Percentiles rank a stretch among this genome's conserved stretches.
phyloP scores from a whole-genome alignment of 2,329 filamentous ascomycete genomes.

The Colletotrichum caudatum region DNA sequence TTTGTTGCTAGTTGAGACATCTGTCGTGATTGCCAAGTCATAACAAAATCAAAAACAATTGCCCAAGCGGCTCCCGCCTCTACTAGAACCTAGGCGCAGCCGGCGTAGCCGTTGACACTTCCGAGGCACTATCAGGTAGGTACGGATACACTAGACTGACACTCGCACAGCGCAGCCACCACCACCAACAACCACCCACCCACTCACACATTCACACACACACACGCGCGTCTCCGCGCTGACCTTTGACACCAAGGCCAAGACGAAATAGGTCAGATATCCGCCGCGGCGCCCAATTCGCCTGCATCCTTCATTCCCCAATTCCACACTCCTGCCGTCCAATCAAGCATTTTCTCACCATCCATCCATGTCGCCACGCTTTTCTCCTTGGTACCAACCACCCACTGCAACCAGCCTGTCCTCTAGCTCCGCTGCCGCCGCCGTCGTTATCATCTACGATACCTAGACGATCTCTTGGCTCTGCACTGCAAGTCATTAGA shows the following conservation, averaged over 20 bases:
- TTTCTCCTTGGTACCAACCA: background rate
- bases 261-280: conserved; percentile 38
- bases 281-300: conserved; percentile 15
- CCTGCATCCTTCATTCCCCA: conserved; percentile 13
- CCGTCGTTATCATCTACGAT: conserved; percentile 10
- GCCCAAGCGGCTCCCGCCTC: background rate
- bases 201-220: background rate
- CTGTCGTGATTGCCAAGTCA: background rate
- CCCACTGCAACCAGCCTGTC: background rate
- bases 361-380: conserved; percentile 31
- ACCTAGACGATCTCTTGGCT: conserved; percentile 30
- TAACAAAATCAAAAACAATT: background rate
- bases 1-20: background rate
- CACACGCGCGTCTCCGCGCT: background rate
- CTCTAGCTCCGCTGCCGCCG: background rate
- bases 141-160: background rate
- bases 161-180: background rate
- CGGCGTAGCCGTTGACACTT: background rate
- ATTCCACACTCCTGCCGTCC: conserved; percentile 19
- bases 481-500: conserved; percentile 32
- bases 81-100: background rate
- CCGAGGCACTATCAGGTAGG: background rate
- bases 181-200: background rate
- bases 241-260: conserved; percentile 17
- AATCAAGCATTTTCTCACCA: conserved; percentile 28